These are phyloP conservation scores for Pseudocercospora cruenta DNA, from an alignment of 2,329 filamentous ascomycete species.

Conservation along the genomic window DNA sequence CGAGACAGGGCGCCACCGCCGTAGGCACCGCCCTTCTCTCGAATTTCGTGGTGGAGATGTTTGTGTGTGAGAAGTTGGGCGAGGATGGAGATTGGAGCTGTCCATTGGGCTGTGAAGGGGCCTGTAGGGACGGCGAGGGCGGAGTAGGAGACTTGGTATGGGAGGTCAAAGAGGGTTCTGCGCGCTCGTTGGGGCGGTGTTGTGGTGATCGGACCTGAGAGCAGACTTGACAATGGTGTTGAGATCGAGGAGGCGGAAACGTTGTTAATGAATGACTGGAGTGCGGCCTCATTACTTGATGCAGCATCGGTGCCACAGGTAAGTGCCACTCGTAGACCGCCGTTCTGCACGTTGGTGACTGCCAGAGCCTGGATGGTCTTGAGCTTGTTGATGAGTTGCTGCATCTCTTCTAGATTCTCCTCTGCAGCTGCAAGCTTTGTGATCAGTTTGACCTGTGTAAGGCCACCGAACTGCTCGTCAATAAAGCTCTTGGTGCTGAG, in stretches of 20 bases:
- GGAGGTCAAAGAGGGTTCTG: conserved; percentile 89
- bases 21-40: conserved; percentile 96
- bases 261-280: conserved; percentile 68
- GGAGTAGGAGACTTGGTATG: conserved; percentile 97
- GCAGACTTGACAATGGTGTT: conserved; percentile 18
- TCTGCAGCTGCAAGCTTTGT: conserved; percentile 78
- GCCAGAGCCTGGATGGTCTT: conserved; percentile 82
- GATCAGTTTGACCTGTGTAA: conserved; percentile 85
- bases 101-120: conserved; percentile 75
- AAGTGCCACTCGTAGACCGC: conserved; percentile 74
- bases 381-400: conserved; percentile 62
- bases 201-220: conserved; percentile 27
- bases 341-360: conserved; percentile 60
- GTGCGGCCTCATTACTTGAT: conserved; percentile 67
- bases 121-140: conserved; percentile 79
- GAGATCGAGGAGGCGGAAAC: conserved; percentile 34
- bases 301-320: conserved; percentile 81
- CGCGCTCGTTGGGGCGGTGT: conserved; percentile 30
- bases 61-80: conserved; percentile 94
- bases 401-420: conserved; percentile 72
- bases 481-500: conserved; percentile 73
- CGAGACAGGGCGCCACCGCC: conserved; percentile 86
- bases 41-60: conserved; percentile 94
- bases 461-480: conserved; percentile 83
- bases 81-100: conserved; percentile 83